Base-by-base conservation (phyloP, 306 rosid species). In the Geum urbanum region DNA sequence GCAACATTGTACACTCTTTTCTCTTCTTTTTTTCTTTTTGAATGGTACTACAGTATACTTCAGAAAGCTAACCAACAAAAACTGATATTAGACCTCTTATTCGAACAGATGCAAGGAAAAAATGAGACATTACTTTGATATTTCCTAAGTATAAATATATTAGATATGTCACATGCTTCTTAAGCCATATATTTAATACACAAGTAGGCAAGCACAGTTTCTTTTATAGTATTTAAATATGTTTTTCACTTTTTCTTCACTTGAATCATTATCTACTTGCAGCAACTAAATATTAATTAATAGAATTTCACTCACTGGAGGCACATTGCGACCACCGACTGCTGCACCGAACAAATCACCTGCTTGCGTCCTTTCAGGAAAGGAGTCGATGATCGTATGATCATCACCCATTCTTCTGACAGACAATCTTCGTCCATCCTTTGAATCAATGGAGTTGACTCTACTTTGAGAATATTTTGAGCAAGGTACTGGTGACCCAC, bases 261-360 rank as follows among this genome's bases (percentile, higher is more conserved):
- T 60, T 13, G 41, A 40, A 69, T 20, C 55, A 41, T 52, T 60
- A 61, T 51, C 74, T 27, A 43, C 2, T 22, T 10, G 62, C 4
- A 46, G 48, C 13, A 73, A 55, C 16, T 48, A 61, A 39, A 14
- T 52, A 24, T 53, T 43, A 71, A 66, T 7, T 27, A 4, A 74
- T 66, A 69, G 73, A 51, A 58, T 40, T 79, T 41, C 48, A 63
- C 94, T 85, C 68, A 91, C 96, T 75, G 76, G 85, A 74, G 89
- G 92, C 75, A 83, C 77, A 71, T 70, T 76, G 66, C 69, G 84
- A 50, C 80, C 87, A 61, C 86, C 84, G 67, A 60, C 65, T 39
- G 88, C 82, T 67, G 70, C 89, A 72, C 91, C 76, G 49, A 88
- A 88, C 81, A 88, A 85, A 71, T 88, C 97, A 65, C 97, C 97